Evolutionary conservation across 2,329 filamentous ascomycete species (phyloP).

Genomic region (Didymella segeticola): DNA sequence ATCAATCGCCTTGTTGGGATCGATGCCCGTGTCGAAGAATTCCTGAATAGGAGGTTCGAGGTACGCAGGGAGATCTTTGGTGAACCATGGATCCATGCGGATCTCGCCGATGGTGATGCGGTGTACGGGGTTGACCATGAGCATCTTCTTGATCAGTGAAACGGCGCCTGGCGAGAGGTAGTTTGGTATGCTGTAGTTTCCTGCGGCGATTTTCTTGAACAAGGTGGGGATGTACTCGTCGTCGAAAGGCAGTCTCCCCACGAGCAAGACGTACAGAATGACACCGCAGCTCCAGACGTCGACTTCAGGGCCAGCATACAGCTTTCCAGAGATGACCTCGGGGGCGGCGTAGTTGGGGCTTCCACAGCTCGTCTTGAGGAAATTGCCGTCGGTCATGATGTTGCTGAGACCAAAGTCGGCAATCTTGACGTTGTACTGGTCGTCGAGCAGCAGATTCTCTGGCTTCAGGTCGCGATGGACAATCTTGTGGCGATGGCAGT

Average conservation of each 20-base stretch:
- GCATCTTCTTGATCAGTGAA: constrained; percentile 86
- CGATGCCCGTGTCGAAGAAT: constrained; percentile 91
- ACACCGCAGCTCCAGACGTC: constrained; percentile 98
- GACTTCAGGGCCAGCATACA: constrained; percentile 96
- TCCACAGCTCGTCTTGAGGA: constrained; percentile 96
- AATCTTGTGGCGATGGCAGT: constrained; percentile 98
- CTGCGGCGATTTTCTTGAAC: constrained; percentile 96
- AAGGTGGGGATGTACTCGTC: constrained; percentile 97
- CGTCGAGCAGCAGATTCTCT: constrained; percentile 93
- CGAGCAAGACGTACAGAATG: constrained; percentile 73
- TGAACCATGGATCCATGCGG: constrained; percentile 91
- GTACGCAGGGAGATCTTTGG: constrained; percentile 83
- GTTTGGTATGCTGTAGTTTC: constrained; percentile 88
- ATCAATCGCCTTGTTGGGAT: constrained; percentile 89
- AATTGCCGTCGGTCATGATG: constrained; percentile 99
- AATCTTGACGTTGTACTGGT: constrained; percentile 97
- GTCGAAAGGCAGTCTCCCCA: constrained; percentile 83
- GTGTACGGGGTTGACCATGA: constrained; percentile 93
- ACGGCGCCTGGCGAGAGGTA: constrained; percentile 89
- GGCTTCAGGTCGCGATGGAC: constrained; percentile 97
- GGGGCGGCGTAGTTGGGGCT: constrained; percentile 98
- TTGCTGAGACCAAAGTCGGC: constrained; percentile 98
- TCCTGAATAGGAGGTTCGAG: constrained; percentile 87
- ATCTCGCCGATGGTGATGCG: constrained; percentile 95
- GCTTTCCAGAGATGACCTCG: constrained; percentile 96